Percentiles rank a stretch among this genome's conserved stretches.
Evolutionary conservation across 2,329 filamentous ascomycete species (phyloP).

Genomic region (Blastomyces parvus): DNA sequence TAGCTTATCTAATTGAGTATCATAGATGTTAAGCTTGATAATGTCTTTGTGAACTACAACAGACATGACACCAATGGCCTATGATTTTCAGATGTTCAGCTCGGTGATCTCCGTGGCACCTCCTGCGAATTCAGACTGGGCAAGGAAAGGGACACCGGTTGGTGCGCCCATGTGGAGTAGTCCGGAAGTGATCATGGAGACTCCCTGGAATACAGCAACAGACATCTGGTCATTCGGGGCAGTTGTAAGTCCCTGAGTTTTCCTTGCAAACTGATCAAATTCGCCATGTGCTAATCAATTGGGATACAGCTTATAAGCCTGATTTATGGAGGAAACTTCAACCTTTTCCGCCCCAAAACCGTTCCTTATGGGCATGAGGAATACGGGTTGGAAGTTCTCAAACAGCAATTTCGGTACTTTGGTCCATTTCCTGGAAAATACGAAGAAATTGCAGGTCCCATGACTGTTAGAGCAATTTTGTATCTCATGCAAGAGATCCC

Average conservation of each 20-base stretch:
- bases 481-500: slow-evolving; percentile 14
- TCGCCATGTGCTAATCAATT: not conserved
- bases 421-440: slow-evolving; percentile 18
- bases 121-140: slow-evolving; percentile 13
- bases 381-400: slow-evolving; percentile 17
- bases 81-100: slow-evolving; percentile 18
- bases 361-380: slow-evolving; percentile 19
- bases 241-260: slow-evolving; percentile 4
- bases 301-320: slow-evolving; percentile 16
- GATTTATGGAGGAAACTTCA: slow-evolving; percentile 18
- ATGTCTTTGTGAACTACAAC: slow-evolving; percentile 19
- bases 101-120: slow-evolving; percentile 17
- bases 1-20: not conserved
- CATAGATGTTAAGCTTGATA: slow-evolving; percentile 17
- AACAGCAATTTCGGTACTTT: slow-evolving; percentile 18
- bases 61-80: slow-evolving; percentile 4
- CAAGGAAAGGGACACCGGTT: slow-evolving; percentile 14
- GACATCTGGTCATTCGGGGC: slow-evolving; percentile 20
- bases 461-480: slow-evolving; percentile 11
- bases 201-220: slow-evolving; percentile 16
- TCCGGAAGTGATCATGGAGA: slow-evolving; percentile 17
- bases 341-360: slow-evolving; percentile 15
- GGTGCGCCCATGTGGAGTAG: slow-evolving; percentile 16
- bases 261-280: not conserved
- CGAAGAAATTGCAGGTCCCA: slow-evolving; percentile 9